Base-by-base conservation (phyloP, 202 grass and related monocot species). In the Digitaria exilis region DNA sequence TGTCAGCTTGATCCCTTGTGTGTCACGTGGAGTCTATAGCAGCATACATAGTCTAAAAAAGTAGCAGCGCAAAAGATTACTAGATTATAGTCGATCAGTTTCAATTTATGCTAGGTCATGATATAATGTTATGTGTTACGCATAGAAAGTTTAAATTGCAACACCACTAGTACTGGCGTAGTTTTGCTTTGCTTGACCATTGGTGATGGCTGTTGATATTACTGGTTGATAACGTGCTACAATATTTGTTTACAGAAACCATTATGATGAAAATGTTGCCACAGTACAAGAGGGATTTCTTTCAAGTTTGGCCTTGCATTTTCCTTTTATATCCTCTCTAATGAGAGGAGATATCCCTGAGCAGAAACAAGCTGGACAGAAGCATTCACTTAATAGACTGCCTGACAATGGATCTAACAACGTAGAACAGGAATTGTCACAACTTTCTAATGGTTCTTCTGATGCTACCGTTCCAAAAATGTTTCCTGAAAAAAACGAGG, bases 321-420 rank as follows among this genome's bases (percentile, higher is more conserved):
- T 96, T 87, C 93, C 85, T 62, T 92, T 98, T 84, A 77, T 95
- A 57, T 89, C 89, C 45, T 92, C 88, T 77, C 68, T 98, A 78
- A 81, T 93, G 69, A 76, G 83, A 81, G 80, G 85, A 79, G 87
- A 87, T 79, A 78, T 82, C 60, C 58, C 69, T 37, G 82, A 85
- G 58, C 35, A 75, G 56, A 67, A 84, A 74, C 46, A 80, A 66
- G 68, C 68, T 71, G 44, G n/a, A 21, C 24, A 48, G 9, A 76
- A 87, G 15, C 67, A 78, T 81, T 87, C 83, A 71, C 58, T 74
- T 81, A 51, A 45, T 48, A 44, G 79, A 72, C 48, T 43, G 25
- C 56, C 68, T 60, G 28, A 70, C n/a, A 82, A 13, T 37, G 75
- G 57, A 62, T 76, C 69, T 29, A 89, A 65, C 84, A 60, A 58